Conservation (phyloP, 225 moss, liverwort and hornwort genomes). For the Ulota crispa region DNA sequence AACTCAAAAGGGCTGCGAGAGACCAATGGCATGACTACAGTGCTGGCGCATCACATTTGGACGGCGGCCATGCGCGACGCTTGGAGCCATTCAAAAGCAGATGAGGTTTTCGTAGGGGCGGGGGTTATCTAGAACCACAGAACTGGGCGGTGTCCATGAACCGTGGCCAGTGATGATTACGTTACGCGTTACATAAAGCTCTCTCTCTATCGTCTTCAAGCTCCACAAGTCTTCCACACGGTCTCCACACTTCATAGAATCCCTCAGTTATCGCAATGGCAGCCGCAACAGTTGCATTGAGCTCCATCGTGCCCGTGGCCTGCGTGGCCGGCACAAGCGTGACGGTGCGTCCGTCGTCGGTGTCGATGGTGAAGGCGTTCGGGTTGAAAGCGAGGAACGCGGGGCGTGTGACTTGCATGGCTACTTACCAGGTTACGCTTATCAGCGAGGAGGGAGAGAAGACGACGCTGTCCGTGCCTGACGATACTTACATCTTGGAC, state of each 20-base stretch:
- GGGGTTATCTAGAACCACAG: not conserved
- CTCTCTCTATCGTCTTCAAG: not conserved
- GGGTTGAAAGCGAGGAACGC: conserved; percentile 19
- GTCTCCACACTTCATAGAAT: not conserved
- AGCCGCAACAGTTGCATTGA: conserved; percentile 15
- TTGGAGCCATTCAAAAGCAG: conserved; percentile 20
- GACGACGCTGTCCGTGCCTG: not conserved
- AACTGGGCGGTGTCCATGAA: conserved; percentile 24
- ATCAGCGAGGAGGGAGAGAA: not conserved
- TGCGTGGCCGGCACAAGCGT: not conserved
- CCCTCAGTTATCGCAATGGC: conserved; percentile 15
- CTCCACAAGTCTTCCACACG: not conserved
- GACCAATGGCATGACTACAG: not conserved
- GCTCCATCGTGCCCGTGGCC: conserved; percentile 23
- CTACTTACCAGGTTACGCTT: conserved; percentile 32
- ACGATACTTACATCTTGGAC: conserved; percentile 29
- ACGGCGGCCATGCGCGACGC: not conserved
- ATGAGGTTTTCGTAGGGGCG: conserved; percentile 18
- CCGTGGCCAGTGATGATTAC: conserved; percentile 24
- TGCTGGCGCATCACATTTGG: not conserved
- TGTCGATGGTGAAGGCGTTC: conserved; percentile 38
- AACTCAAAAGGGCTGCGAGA: not conserved
- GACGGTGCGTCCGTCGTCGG: conserved; percentile 18
- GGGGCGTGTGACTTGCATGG: conserved; percentile 47
- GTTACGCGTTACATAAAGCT: conserved; percentile 9